Evolutionary conservation across 495 filamentous ascomycete genomes (phyloP), one percentile per base, ranked within the genome.

Genomic region (Aspergillus heteromorphus): DNA sequence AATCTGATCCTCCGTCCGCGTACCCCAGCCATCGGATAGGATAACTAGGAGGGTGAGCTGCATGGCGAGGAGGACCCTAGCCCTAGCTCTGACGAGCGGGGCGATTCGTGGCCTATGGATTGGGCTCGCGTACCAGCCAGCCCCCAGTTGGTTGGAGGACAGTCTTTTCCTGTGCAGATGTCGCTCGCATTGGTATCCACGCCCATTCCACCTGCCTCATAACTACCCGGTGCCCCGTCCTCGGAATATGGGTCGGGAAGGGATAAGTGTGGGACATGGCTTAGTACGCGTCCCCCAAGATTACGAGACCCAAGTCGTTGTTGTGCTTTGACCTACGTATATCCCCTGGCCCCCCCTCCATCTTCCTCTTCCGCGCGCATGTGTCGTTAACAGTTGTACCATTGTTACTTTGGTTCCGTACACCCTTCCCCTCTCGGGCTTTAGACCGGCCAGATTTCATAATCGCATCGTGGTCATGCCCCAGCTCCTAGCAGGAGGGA

Each of bases 101-200:
- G 25, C 18, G n/a, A 42, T 40, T 50, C 52, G 30, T 55, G 54
- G 53, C 57, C 54, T 60, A 58, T 58, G 30, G 45, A 56, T 49
- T 30, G 7, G 17, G 19, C 21, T 41, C 29, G 41, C 23, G 45
- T 45, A 34, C 42, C 23, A 43, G 25, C 43, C 25, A 7, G 14
- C 53, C 47, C 6, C 23, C 14, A 55, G 34, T 40, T 25, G 45
- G 17, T 51, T 59, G 50, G 51, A 47, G 47, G 53, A 27, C 30
- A 53, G 30, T 40, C 19, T 51, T 50, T n/a, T 17, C 41, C 40
- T 40, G 41, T 55, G 41, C 48, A 51, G 40, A 10, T 43, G 17
- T 38, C 30, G 6, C 27, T 23, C n/a, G 38, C 40, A 34, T 38
- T 45, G 27, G 30, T 13, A 8, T 34, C 14, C 30, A 34, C 51